Percentiles rank a stretch among this genome's conserved stretches.
Conservation (phyloP, 768 basidiomycete genomes). For the Russula vinacea region DNA sequence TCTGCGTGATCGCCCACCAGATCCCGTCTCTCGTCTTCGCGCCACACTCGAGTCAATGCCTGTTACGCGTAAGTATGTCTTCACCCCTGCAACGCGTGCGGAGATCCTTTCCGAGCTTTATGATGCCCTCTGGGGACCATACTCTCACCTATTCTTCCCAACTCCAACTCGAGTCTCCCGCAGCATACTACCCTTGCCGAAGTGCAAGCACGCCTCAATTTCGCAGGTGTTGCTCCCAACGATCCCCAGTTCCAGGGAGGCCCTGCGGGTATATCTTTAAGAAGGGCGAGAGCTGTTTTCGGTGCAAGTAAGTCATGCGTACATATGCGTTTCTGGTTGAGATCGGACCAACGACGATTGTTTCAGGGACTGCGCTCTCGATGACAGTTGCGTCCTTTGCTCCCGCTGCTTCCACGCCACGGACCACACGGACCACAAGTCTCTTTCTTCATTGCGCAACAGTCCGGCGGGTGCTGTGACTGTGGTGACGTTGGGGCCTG, state of each 20-base stretch:
- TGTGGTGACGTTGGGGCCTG: constrained; percentile 92
- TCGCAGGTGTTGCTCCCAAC: constrained; percentile 57
- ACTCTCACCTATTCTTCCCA: constrained; percentile 70
- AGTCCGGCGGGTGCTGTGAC: constrained; percentile 91
- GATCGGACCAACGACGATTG: not conserved
- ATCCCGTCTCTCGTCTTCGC: constrained; percentile 68
- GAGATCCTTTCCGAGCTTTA: constrained; percentile 82
- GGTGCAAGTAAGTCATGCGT: constrained; percentile 73
- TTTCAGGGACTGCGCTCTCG: constrained; percentile 81
- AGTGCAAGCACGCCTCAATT: constrained; percentile 58
- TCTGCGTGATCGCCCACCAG: constrained; percentile 53
- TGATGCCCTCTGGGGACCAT: constrained; percentile 76
- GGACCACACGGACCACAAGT: constrained; percentile 88
- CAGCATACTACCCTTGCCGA: constrained; percentile 64
- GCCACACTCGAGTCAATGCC: constrained; percentile 81
- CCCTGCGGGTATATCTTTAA: constrained; percentile 84
- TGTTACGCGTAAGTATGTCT: constrained; percentile 70
- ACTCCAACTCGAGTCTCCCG: constrained; percentile 59
- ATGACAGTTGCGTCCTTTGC: constrained; percentile 89
- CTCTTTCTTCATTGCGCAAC: constrained; percentile 88
- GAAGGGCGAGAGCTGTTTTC: constrained; percentile 88
- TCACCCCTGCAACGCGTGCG: constrained; percentile 68
- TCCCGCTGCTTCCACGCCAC: constrained; percentile 85
- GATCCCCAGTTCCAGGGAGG: constrained; percentile 63
- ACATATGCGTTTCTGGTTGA: constrained; percentile 5